Conservation (phyloP, 371 early-diverging fungal species). For the Dichotomocladium elegans region DNA sequence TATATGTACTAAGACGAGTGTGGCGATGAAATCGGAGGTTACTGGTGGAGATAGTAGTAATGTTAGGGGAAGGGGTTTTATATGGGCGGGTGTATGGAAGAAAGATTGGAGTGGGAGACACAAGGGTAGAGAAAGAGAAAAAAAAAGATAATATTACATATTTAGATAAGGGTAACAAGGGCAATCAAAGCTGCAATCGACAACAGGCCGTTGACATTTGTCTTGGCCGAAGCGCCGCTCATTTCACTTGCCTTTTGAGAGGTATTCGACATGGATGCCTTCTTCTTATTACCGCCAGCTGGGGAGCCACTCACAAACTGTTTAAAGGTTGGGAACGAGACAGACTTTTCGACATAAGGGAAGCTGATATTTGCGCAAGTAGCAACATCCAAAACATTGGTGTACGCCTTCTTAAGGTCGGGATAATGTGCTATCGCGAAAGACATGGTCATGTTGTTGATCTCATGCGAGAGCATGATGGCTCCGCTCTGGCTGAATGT, state of each 20-base stretch:
- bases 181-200: slow-evolving; percentile 6
- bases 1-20: no score
- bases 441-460: slow-evolving; percentile 45
- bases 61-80: no score
- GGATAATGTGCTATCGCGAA: slow-evolving; percentile 35
- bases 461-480: slow-evolving; percentile 47
- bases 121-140: no score
- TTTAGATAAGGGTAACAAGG: background rate
- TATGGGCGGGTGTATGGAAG: no score
- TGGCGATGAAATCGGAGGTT: no score
- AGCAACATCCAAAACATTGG: slow-evolving; percentile 41
- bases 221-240: background rate
- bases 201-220: background rate
- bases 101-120: no score
- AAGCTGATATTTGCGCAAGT: slow-evolving; percentile 46
- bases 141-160: no score
- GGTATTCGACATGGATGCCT: no score
- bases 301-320: slow-evolving; percentile 13
- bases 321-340: slow-evolving; percentile 21
- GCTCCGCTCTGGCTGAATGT: slow-evolving; percentile 34
- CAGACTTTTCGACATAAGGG: slow-evolving; percentile 40
- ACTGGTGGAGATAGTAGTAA: no score
- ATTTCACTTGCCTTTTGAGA: background rate
- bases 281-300: background rate
- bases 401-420: slow-evolving; percentile 34